Evolutionary conservation across 768 basidiomycete genomes (phyloP).

Genomic region (Cystobasidium tubakii): DNA sequence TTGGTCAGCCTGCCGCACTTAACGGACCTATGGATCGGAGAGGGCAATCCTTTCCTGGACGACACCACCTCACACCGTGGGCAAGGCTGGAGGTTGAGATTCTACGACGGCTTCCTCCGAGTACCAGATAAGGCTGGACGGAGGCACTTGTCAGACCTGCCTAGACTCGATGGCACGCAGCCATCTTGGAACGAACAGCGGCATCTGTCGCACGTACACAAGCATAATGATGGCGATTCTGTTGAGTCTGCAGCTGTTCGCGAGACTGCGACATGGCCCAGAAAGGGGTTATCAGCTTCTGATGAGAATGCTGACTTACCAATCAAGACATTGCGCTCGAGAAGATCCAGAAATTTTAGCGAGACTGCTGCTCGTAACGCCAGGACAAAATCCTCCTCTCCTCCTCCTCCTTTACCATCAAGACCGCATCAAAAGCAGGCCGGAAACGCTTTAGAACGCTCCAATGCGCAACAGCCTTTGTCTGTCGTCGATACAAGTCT

Average conservation of each 20-base stretch:
- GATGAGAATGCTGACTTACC: not conserved
- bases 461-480: not conserved
- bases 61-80: not conserved
- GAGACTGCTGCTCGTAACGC: not conserved
- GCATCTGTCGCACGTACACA: not conserved
- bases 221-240: not conserved
- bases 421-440: not conserved
- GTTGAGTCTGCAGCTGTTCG: not conserved
- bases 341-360: not conserved
- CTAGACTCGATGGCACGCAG: slow-evolving; percentile 12
- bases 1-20: slow-evolving; percentile 74
- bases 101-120: slow-evolving; percentile 16
- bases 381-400: not conserved
- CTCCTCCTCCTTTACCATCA: not conserved
- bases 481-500: not conserved
- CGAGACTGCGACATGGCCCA: not conserved
- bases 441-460: not conserved
- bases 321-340: not conserved
- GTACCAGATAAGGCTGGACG: not conserved
- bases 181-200: slow-evolving; percentile 33
- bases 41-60: slow-evolving; percentile 70
- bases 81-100: slow-evolving; percentile 32
- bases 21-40: slow-evolving; percentile 65
- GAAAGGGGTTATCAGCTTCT: not conserved
- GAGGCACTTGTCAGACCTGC: not conserved